Evolutionary conservation across 345 rosid genomes (phyloP), one percentile per base, ranked within the genome.

Genomic region (Citrus maxima): DNA sequence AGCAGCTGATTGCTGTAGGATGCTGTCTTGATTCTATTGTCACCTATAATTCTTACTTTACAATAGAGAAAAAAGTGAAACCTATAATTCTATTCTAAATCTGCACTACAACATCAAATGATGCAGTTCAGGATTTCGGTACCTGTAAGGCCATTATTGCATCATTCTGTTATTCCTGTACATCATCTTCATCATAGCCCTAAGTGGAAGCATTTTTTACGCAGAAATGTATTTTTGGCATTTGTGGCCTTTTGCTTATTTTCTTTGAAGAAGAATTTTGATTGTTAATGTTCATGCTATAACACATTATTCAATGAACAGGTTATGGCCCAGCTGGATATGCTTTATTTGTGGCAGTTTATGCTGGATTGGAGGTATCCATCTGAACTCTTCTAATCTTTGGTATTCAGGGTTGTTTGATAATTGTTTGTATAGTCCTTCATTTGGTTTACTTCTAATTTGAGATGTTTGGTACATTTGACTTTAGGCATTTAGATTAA

Each of bases 261-360:
- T 77, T 67, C 69, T 13, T 59, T 72, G 21, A n/a, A 25, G 66
- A 64, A 40, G 37, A 68, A 63, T 54, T 63, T 51, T 21, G 34
- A 51, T 72, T 7, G 6, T 24, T 34, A 56, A 71, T 55, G 56
- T 69, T 81, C 64, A 64, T 81, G 35, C 62, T 14, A 51, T 46
- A 35, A 51, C n/a, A 12, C 42, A 22, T 79, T 22, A 70, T 83
- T 61, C 13, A 62, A 66, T 81, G 69, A 42, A 66, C 91, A 96
- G 99, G 94, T 82, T 93, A 94, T 80, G 99, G 99, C 37, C 89
- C 99, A 0, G 92, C 95, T 76, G 99, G 99, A 64, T 96, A 96
- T 84, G 99, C 97, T 58, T 61, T 96, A 74, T 96, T 96, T 85
- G 88, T 96, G 66, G 97, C 93, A 21, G 98, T 90, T 5, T 93